Evolutionary conservation across 2,329 filamentous ascomycete genomes (phyloP), one percentile per base, ranked within the genome.

Genomic region (Colletotrichum sp.): DNA sequence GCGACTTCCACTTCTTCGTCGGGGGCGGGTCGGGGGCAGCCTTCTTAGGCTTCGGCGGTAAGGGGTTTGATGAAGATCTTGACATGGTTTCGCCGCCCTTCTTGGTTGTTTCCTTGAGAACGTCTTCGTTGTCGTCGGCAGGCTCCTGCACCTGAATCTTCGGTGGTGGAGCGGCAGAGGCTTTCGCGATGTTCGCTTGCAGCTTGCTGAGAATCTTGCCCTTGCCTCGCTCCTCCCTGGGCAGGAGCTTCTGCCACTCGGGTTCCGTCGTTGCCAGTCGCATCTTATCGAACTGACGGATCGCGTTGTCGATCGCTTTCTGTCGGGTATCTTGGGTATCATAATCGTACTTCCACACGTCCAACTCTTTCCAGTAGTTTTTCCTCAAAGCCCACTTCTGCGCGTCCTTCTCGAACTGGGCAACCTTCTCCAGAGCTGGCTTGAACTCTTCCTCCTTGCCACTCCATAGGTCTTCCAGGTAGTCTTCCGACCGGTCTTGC

Each of bases 321-420:
- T 95, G 87, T 34, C 92, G 89, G 76, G 91, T 88, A 36, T 89
- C 87, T 22, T 87, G 83, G 48, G 82, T 86, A 60, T 86, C 85
- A 80, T 93, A 93, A 32, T 89, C 84, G 81, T 92, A 92, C 73
- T 87, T 89, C 88, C 90, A 93, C 27, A 93, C 90, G 78, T 93
- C 91, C 16, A 93, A 86, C 78, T 93, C 92, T 82, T 89, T 92
- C 88, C 89, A 93, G 77, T 88, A 90, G 28, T 86, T 84, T 83
- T 90, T 91, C 76, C 89, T 88, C 78, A 93, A 83, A 39, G 85
- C 83, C 87, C 90, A 93, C 78, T 87, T 91, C 76, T 90, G 87
- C 6, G 84, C 84, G 4, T 85, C 82, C 6, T 85, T 77, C 73
- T 89, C 86, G 70, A 87, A 87, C 73, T 90, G 88, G 34, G 90